Evolutionary conservation across 306 rosid species (phyloP), one percentile per base, ranked within the genome.

Genomic region (Ceratonia siliqua): DNA sequence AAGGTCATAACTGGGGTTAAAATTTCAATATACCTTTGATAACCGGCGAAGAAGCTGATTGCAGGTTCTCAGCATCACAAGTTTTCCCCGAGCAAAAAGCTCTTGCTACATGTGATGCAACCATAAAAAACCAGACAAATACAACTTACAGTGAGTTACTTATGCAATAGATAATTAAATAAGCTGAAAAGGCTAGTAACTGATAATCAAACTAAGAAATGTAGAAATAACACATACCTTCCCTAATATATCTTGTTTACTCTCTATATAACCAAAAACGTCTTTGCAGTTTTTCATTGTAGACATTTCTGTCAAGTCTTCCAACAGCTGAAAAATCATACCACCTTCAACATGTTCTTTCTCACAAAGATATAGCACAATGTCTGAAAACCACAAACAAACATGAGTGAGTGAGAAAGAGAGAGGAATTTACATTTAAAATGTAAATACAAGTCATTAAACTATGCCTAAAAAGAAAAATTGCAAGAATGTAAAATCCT

Each of bases 301-400:
- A 65, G 98, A 94, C 97, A 94, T 94, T 85, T 94, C 98, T 68
- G 97, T 94, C 73, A 94, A 85, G 84, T 94, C 98, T 89, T 94
- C 98, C 82, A 94, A 80, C 75, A 94, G 84, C 82, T 91, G 97
- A 84, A 94, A 91, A 78, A 94, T 94, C 98, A 94, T 94, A 39
- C 98, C 98, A 46, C 97, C 97, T 88, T 94, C 97, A 33, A 94
- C 78, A 36, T 94, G 98, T 74, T 94, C 98, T 42, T 90, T 94
- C 82, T 91, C 98, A 75, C 98, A 94, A 73, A 91, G 98, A 87
- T 91, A 94, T 73, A 94, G 80, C 62, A 90, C 96, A 75, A 94
- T 85, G 62, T 94, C 98, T 94, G 91, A 73, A 76, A 70, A 42
- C 24, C n/a, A 68, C 28, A 72, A 35, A 76, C 21, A 63, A 71